Base-by-base conservation (phyloP, 495 filamentous ascomycete genomes). In the Aspergillus sclerotioniger region DNA sequence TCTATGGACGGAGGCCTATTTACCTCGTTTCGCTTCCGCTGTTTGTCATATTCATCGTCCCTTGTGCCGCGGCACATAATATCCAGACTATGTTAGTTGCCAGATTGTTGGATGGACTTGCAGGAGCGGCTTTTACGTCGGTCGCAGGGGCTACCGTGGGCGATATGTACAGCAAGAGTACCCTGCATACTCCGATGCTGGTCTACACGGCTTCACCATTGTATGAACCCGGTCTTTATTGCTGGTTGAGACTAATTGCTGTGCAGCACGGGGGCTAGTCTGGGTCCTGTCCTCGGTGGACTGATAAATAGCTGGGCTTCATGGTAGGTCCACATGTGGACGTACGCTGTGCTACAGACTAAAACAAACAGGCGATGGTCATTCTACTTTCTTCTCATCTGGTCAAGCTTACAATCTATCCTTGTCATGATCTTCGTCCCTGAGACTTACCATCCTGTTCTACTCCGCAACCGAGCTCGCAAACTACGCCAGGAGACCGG, bases 61-160 rank as follows among this genome's bases (percentile, higher is more conserved):
- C 91, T 17, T 88, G 83, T 52, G 91, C 92, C 6, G 81, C 95
- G 7, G 90, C 90, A 9, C 72, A 75, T 15, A 94, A 93, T 64
- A 84, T 91, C 21, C 67, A 80, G 58, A 91, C 91, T 17, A 82
- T 95, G 78, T 71, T 95, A 20, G 69, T 91, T 9, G 80, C 80
- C 8, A 82, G 91, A 4, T 93, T 96, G 66, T 77, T 96, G 55
- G 81, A 86, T 59, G 92, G 92, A 3, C 71, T 96, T 16, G 81
- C 88, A 0, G 90, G 91, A 6, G 85, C 82, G 58, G 89, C 91
- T 0, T 96, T 96, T 66, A 70, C 96, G 43, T 84, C 81, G 39
- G 90, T 96, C 0, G 86, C 90, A 0, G 91, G 92, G 13, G 91
- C 89, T 0, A 93, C 90, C 0, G 86, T 93, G 3, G 89, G 89